These are phyloP conservation scores for Cucumis melo DNA, from an alignment of 306 rosid genomes.

Conservation along the genomic window DNA sequence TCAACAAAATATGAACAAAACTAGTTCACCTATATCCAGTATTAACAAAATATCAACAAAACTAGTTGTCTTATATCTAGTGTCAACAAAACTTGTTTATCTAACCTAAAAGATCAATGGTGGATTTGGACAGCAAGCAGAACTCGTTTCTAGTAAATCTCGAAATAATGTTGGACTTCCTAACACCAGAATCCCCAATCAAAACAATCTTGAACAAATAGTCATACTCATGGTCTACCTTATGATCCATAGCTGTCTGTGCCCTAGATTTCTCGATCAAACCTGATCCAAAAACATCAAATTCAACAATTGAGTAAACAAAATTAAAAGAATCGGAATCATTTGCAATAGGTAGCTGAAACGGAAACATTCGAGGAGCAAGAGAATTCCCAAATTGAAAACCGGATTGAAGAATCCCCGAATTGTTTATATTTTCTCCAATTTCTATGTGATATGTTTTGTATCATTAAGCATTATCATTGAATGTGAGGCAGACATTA, in stretches of 20 bases:
- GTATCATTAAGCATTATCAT: too few relatives aligned
- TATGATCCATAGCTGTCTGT: slow-evolving; percentile 61
- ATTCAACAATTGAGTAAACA: not conserved
- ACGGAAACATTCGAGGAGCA: not conserved
- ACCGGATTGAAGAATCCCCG: too few relatives aligned
- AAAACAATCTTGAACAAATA: slow-evolving; percentile 90
- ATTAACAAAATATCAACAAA: too few relatives aligned
- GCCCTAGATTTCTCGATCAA: slow-evolving; percentile 14
- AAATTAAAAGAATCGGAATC: not conserved
- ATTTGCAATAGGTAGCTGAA: not conserved
- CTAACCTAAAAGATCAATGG: too few relatives aligned
- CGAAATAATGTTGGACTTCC: slow-evolving; percentile 92
- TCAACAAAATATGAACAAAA: too few relatives aligned
- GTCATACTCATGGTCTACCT: slow-evolving; percentile 95
- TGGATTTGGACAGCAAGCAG: slow-evolving; percentile 92
- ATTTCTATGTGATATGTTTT: too few relatives aligned
- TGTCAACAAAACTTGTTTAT: too few relatives aligned
- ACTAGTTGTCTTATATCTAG: too few relatives aligned
- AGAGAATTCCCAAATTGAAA: not conserved
- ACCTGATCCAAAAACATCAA: slow-evolving; percentile 13
- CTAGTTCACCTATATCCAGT: too few relatives aligned
- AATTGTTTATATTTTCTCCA: too few relatives aligned
- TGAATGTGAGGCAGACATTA: too few relatives aligned
- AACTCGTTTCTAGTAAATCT: slow-evolving; percentile 96
- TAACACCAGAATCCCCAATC: slow-evolving; percentile 99